These are phyloP conservation scores for Cyberlindnera maclurae DNA, from an alignment of 805 yeast species.

Conservation along the genomic window DNA sequence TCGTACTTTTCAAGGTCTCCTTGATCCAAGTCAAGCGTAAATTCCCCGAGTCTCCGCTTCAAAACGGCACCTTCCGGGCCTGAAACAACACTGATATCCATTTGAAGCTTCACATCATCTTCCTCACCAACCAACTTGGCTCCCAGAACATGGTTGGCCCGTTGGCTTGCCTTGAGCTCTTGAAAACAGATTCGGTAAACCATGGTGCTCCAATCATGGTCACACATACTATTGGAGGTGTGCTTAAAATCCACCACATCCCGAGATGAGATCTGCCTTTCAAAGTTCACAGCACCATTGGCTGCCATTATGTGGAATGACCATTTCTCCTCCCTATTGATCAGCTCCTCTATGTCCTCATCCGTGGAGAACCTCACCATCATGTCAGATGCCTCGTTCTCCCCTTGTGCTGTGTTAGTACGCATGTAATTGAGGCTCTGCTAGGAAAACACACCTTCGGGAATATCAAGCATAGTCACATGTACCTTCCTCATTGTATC, in stretches of 20 bases:
- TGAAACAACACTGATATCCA: conserved; percentile 1
- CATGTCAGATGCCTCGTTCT: conserved; percentile 10
- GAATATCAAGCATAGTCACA: conserved; percentile 1
- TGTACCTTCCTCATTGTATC: not conserved
- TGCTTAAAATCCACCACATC: conserved; percentile 1
- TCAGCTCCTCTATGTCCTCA: conserved; percentile 1
- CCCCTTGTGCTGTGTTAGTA: conserved; percentile 1
- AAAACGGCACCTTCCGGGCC: conserved; percentile 8
- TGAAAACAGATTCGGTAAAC: conserved; percentile 8
- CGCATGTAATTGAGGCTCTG: not conserved
- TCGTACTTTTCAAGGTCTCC: conserved; percentile 11
- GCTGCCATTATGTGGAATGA: conserved; percentile 5
- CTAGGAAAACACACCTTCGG: conserved; percentile 1
- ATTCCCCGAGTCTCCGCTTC: conserved; percentile 9
- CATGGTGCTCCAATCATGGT: conserved; percentile 9
- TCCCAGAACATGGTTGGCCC: not conserved
- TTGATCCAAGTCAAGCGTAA: conserved; percentile 1
- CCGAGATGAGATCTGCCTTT: not conserved
- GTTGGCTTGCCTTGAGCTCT: conserved; percentile 1
- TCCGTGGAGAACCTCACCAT: conserved; percentile 3
- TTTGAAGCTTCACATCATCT: conserved; percentile 1
- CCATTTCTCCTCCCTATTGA: conserved; percentile 5
- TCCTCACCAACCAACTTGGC: not conserved
- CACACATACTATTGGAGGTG: conserved; percentile 2
- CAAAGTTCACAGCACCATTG: conserved; percentile 6